Evolutionary conservation across 2,329 filamentous ascomycete species (phyloP).

Genomic region (Cephalotrichum gorgonifer): DNA sequence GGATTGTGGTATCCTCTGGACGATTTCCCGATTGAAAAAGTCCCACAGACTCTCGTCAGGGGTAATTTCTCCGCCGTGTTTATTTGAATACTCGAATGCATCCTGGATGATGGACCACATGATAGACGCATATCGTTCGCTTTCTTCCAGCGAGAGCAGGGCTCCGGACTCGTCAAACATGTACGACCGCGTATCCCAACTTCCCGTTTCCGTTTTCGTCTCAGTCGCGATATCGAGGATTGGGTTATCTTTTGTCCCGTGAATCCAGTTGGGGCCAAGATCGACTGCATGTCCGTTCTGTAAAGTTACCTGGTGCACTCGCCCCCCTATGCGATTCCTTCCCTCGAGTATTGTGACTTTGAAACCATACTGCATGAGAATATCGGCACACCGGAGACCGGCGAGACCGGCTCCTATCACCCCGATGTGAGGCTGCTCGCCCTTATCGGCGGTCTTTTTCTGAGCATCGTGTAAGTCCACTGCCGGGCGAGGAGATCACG

Average conservation of each 20-base stretch:
- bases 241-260: constrained; percentile 61
- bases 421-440: constrained; percentile 34
- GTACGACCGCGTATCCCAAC: constrained; percentile 40
- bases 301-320: constrained; percentile 43
- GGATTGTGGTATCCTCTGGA: constrained; percentile 33
- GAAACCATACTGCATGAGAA: constrained; percentile 54
- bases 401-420: constrained; percentile 63
- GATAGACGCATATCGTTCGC: constrained; percentile 35
- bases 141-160: constrained; percentile 33
- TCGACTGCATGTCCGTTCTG: constrained; percentile 40
- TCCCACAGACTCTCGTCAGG: constrained; percentile 38
- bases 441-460: background rate
- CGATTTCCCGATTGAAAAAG: constrained; percentile 38
- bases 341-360: constrained; percentile 62
- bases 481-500: constrained; percentile 7
- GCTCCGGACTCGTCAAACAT: constrained; percentile 47
- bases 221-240: constrained; percentile 55
- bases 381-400: constrained; percentile 60
- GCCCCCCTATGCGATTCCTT: constrained; percentile 55
- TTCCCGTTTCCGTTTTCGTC: constrained; percentile 40
- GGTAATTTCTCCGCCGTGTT: constrained; percentile 36
- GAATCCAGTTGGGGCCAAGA: constrained; percentile 70
- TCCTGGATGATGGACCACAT: constrained; percentile 61
- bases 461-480: background rate
- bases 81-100: constrained; percentile 57